Evolutionary conservation across 108 stramenopile species (phyloP).

Genomic region (Parietichytrium sp.): DNA sequence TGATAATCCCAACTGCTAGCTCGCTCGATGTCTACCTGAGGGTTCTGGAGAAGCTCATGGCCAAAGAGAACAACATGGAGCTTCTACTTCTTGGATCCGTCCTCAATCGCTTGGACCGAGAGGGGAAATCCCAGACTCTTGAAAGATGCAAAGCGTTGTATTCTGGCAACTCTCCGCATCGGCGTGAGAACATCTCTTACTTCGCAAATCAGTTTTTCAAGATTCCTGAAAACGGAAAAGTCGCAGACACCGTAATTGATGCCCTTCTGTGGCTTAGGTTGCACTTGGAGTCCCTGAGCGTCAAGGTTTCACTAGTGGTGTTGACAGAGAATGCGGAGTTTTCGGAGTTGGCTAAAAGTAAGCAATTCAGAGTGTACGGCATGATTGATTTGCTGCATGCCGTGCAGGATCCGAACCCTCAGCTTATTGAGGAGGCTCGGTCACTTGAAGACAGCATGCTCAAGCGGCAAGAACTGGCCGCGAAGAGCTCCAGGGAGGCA

Average conservation of each 20-base stretch:
- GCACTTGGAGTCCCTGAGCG: not conserved
- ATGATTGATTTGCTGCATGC: not conserved
- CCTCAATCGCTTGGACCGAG: no score
- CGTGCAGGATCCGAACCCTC: not conserved
- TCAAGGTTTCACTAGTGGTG: not conserved
- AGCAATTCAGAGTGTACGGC: conserved; percentile 4
- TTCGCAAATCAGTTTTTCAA: conserved; percentile 9
- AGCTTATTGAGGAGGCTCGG: not conserved
- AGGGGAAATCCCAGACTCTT: no score
- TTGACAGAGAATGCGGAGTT: conserved; percentile 27
- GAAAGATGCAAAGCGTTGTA: no score
- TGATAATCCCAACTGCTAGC: not conserved
- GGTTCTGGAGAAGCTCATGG: no score
- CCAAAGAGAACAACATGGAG: no score
- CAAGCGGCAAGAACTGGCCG: no score
- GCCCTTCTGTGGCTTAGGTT: conserved; percentile 2
- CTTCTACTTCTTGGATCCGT: no score
- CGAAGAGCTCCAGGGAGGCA: not conserved
- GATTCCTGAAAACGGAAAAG: not conserved
- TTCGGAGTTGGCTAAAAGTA: not conserved
- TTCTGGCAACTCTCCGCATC: no score
- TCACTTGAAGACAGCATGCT: not conserved
- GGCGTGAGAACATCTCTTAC: no score
- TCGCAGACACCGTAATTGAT: conserved; percentile 13
- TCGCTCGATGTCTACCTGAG: not conserved